phyloP scores from a whole-genome alignment of 495 filamentous ascomycete species.

The Xylaria venustula region DNA sequence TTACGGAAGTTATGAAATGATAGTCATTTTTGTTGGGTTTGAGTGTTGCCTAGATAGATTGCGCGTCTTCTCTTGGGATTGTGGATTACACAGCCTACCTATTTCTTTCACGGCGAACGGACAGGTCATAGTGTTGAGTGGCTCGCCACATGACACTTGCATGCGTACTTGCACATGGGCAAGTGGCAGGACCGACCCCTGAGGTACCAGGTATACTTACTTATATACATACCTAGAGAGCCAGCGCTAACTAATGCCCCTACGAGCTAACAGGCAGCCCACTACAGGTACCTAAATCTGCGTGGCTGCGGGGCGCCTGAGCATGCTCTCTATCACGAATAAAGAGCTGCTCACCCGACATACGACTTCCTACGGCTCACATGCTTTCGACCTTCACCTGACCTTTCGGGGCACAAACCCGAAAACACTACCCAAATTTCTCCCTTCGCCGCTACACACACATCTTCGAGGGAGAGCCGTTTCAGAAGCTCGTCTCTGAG shows the following conservation, averaged over 20 bases:
- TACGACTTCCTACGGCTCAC: neutral
- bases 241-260: neutral
- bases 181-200: too few relatives aligned
- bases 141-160: conserved; percentile 7
- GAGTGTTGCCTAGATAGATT: conserved; percentile 6
- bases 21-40: neutral
- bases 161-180: neutral
- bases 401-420: too few relatives aligned
- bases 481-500: neutral
- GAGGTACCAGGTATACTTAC: too few relatives aligned
- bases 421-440: too few relatives aligned
- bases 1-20: neutral
- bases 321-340: neutral
- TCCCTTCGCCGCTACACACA: neutral
- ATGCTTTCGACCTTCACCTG: conserved; percentile 8
- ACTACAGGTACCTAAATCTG: neutral
- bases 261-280: neutral
- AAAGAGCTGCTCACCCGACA: conserved; percentile 2
- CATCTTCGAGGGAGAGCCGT: neutral
- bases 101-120: neutral
- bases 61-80: conserved; percentile 6
- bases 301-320: too few relatives aligned
- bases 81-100: neutral
- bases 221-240: too few relatives aligned
- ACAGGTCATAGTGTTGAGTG: neutral